Evolutionary conservation across 805 yeast species (phyloP), one percentile per base, ranked within the genome.

Genomic region (Brettanomyces custersianus): DNA sequence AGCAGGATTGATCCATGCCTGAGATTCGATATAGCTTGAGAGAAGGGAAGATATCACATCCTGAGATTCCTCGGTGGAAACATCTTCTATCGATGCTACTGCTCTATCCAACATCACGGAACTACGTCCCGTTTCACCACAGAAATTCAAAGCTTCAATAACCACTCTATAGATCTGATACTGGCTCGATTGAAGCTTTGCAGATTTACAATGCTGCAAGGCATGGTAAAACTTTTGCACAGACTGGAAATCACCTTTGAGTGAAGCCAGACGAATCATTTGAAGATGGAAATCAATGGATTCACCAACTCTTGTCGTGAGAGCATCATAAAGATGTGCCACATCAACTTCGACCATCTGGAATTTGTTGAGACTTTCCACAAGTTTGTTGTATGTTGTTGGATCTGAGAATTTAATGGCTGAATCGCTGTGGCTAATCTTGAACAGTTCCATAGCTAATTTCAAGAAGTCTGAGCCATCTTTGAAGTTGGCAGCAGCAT

Each of bases 81-180:
- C 42, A 11, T 43, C 37, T n/a, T 42, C 44, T 5, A 43, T 31
- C 9, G 44, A 33, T 0, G 62, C 45, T 29, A 80, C 52, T 5
- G 79, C 60, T 28, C 65, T 60, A 48, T 80, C 82, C 46, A 81
- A 57, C 38, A 79, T 66, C 39, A 68, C 62, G 1, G 80, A 66
- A 4, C 85, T 77, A 28, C 68, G 45, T 7, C 62, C 59, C 25
- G 65, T 43, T 42, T 77, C 71, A 28, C 68, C 70, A 30, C 72
- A 70, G 35, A 61, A 58, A 10, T 75, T 63, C 36, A 80, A 58
- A 2, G 78, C 65, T 23, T 74, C 66, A 24, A 80, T 62, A 39
- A 76, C 57, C 29, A 61, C 53, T 1, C 74, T 56, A 48, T 78
- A 79, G 22, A 78, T 65, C 23, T 57, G 52, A 43, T 63, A 70